These are phyloP conservation scores for Xylaria sp. DNA, from an alignment of 2,329 filamentous ascomycete species.

Conservation along the genomic window DNA sequence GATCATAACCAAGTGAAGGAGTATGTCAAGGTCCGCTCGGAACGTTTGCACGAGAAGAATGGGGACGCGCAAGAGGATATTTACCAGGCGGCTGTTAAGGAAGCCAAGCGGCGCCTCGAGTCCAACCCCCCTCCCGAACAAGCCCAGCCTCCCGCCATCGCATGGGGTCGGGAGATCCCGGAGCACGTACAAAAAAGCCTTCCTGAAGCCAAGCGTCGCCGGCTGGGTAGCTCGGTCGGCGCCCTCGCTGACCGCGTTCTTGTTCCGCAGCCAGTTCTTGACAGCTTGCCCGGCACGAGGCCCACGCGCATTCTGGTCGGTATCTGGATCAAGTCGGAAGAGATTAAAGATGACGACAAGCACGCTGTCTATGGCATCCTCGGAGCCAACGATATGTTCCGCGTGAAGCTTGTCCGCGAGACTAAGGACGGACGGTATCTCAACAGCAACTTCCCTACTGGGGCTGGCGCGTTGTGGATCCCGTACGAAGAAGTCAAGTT, in stretches of 20 bases:
- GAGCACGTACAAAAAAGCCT: slow-evolving; percentile 43
- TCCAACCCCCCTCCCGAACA: slow-evolving; percentile 49
- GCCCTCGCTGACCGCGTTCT: slow-evolving; percentile 36
- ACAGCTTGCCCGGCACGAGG: slow-evolving; percentile 51
- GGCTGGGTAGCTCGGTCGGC: slow-evolving; percentile 43
- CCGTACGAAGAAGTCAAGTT: slow-evolving; percentile 64
- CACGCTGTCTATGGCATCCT: slow-evolving; percentile 67
- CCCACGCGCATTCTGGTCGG: slow-evolving; percentile 62
- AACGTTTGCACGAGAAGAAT: slow-evolving; percentile 37
- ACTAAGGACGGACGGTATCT: slow-evolving; percentile 62
- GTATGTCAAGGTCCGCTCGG: slow-evolving; percentile 59
- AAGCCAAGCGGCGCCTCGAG: slow-evolving; percentile 50
- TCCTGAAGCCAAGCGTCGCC: slow-evolving; percentile 52
- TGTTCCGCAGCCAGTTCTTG: slow-evolving; percentile 11
- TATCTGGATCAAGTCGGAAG: slow-evolving; percentile 60
- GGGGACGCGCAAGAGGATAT: slow-evolving; percentile 43
- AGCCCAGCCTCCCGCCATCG: slow-evolving; percentile 48
- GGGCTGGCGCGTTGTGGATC: slow-evolving; percentile 65
- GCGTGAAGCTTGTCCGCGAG: slow-evolving; percentile 63
- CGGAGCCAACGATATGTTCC: slow-evolving; percentile 65
- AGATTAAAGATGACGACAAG: slow-evolving; percentile 50
- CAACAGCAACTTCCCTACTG: slow-evolving; percentile 62
- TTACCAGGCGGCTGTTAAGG: slow-evolving; percentile 48
- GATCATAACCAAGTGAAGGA: slow-evolving; percentile 63
- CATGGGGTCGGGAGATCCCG: slow-evolving; percentile 54